phyloP scores from a whole-genome alignment of 306 rosid genomes.

The Crataegus laevigata region DNA sequence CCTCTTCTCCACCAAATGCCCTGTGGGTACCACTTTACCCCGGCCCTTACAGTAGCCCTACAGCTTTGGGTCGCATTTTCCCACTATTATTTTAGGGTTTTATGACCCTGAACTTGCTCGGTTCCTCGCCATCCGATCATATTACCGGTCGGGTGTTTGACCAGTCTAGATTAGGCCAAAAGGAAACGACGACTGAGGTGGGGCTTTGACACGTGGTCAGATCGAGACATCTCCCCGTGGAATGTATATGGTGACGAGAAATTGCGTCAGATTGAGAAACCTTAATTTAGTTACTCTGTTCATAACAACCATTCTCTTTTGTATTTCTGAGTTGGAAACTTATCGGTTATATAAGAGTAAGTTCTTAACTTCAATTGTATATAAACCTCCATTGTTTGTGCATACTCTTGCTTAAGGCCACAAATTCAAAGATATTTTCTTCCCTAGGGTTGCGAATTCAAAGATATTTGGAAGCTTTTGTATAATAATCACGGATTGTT shows the following conservation, averaged over 20 bases:
- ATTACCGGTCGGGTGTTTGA: slow-evolving; percentile 39
- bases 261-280: not conserved
- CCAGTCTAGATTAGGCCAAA: slow-evolving; percentile 11
- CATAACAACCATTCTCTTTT: not conserved
- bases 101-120: not conserved
- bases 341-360: not conserved
- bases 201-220: slow-evolving; percentile 17
- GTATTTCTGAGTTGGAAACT: not conserved
- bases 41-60: not conserved
- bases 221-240: not conserved
- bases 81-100: not conserved
- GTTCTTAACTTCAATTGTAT: not conserved
- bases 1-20: not conserved
- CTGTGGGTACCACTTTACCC: not conserved
- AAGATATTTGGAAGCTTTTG: too few species aligned
- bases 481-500: too few species aligned
- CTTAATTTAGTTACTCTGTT: not conserved
- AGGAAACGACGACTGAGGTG: slow-evolving; percentile 2
- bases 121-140: slow-evolving; percentile 26
- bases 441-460: too few species aligned
- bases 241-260: not conserved
- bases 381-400: too few species aligned
- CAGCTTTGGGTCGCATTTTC: not conserved
- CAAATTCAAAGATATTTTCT: too few species aligned
- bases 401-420: too few species aligned